These are phyloP conservation scores for Fallopia convolvulus DNA, from an alignment of 148 eudicot genomes.

Conservation along the genomic window DNA sequence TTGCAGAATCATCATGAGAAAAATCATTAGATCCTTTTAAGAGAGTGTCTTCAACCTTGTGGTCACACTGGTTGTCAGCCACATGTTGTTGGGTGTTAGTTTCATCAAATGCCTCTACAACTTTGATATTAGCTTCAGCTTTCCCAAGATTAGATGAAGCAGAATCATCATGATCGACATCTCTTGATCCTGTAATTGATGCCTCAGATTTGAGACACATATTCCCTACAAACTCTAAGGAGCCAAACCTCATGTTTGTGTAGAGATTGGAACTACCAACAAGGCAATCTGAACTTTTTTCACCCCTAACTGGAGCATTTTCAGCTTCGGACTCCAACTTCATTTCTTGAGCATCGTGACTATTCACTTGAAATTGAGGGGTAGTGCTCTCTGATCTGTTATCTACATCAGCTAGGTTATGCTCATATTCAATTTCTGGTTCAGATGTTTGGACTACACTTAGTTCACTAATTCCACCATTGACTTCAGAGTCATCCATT, in stretches of 20 bases:
- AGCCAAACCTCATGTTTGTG: constrained; percentile 27
- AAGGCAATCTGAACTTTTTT: constrained; percentile 15
- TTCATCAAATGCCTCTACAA: constrained; percentile 20
- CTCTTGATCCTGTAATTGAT: constrained; percentile 1
- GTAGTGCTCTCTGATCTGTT: background rate
- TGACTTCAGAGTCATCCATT: background rate
- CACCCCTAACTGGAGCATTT: constrained; percentile 19
- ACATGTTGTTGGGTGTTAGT: background rate
- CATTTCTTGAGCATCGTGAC: constrained; percentile 13
- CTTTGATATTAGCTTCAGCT: constrained; percentile 13
- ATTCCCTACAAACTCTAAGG: constrained; percentile 17
- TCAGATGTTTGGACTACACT: background rate
- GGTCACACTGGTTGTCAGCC: background rate
- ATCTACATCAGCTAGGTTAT: constrained; percentile 1
- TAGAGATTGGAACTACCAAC: constrained; percentile 14
- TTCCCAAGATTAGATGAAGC: constrained; percentile 17
- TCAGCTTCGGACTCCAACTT: constrained; percentile 20
- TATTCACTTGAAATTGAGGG: constrained; percentile 12
- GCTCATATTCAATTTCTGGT: constrained; percentile 5
- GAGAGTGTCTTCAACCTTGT: constrained; percentile 1
- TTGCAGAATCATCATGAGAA: background rate
- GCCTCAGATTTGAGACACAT: constrained; percentile 10
- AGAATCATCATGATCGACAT: constrained; percentile 18
- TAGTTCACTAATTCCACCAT: background rate
- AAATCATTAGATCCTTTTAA: background rate